Evolutionary conservation across 768 basidiomycete genomes (phyloP).

Genomic region (Suillus americanus): DNA sequence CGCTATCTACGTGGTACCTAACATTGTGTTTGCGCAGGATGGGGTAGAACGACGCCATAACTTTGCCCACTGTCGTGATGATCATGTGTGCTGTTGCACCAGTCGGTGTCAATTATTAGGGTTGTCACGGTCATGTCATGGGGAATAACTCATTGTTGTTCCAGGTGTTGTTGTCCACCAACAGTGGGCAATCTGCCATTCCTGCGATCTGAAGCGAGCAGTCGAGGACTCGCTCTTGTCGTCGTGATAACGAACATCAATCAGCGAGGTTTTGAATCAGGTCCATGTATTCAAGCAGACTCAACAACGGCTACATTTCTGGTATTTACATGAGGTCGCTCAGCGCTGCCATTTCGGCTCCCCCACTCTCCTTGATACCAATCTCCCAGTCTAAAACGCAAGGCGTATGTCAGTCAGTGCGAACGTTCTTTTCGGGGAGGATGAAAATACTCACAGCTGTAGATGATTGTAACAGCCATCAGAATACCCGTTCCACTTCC

Average conservation of each 20-base stretch:
- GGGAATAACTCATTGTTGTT: slow-evolving; percentile 79
- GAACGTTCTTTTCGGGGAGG: neutral
- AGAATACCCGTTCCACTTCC: slow-evolving; percentile 95
- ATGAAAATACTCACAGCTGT: slow-evolving; percentile 50
- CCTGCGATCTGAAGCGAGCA: slow-evolving; percentile 73
- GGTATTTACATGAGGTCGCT: slow-evolving; percentile 64
- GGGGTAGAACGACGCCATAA: slow-evolving; percentile 88
- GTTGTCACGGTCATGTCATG: neutral
- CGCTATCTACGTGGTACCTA: slow-evolving; percentile 69
- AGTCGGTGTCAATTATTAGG: slow-evolving; percentile 10
- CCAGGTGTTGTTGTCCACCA: slow-evolving; percentile 90
- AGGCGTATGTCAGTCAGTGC: neutral
- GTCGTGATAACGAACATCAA: neutral
- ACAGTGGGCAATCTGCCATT: slow-evolving; percentile 84
- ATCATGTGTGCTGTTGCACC: slow-evolving; percentile 48
- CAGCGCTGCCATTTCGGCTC: slow-evolving; percentile 79
- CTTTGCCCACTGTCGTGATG: no score
- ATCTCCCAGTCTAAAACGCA: slow-evolving; percentile 82
- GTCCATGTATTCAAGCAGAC: neutral
- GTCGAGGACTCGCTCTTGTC: slow-evolving; percentile 6
- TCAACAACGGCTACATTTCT: neutral
- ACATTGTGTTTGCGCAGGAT: slow-evolving; percentile 94
- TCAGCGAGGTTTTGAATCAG: neutral
- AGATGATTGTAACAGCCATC: slow-evolving; percentile 98
- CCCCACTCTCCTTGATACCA: slow-evolving; percentile 75